Conservation (phyloP, 495 filamentous ascomycete genomes). For the Aspergillus nanangensis region DNA sequence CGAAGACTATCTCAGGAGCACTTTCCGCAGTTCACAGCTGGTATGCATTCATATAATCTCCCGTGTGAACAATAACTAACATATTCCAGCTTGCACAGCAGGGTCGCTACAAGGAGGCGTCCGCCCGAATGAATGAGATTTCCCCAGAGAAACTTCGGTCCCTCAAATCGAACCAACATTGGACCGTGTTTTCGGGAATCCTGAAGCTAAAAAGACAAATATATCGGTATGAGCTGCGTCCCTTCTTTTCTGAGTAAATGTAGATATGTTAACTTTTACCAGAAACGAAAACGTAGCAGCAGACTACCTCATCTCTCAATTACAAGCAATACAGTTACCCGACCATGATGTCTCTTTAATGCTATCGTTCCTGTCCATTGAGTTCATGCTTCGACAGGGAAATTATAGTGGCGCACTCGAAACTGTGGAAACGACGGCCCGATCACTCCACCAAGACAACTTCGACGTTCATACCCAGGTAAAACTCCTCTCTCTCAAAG, state of each 20-base stretch:
- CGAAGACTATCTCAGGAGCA: slow-evolving; percentile 71
- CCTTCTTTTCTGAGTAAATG: neutral
- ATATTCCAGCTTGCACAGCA: slow-evolving; percentile 46
- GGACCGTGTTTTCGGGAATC: slow-evolving; percentile 68
- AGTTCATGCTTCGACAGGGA: slow-evolving; percentile 60
- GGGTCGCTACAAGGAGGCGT: slow-evolving; percentile 70
- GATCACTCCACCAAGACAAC: slow-evolving; percentile 60
- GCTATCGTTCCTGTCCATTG: slow-evolving; percentile 65
- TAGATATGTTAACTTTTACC: slow-evolving; percentile 15
- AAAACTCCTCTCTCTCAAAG: slow-evolving; percentile 72
- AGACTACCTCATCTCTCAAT: slow-evolving; percentile 58
- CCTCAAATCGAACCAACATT: slow-evolving; percentile 75
- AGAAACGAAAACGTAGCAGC: slow-evolving; percentile 66
- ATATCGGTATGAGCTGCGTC: slow-evolving; percentile 43
- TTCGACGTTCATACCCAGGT: slow-evolving; percentile 73
- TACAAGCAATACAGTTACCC: slow-evolving; percentile 48
- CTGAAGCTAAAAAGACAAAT: slow-evolving; percentile 68
- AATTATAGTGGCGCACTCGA: slow-evolving; percentile 60
- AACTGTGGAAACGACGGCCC: slow-evolving; percentile 63
- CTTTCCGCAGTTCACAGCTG: slow-evolving; percentile 53
- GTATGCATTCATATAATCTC: slow-evolving; percentile 28
- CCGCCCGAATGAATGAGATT: slow-evolving; percentile 62
- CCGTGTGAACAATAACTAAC: slow-evolving; percentile 11
- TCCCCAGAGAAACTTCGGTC: slow-evolving; percentile 63
- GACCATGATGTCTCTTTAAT: slow-evolving; percentile 70